A percentile compares a stretch with the other conserved stretches of the same genome.
Evolutionary conservation across 1,284 basidiomycete genomes (phyloP).

Genomic region (Sporisorium graminicola): DNA sequence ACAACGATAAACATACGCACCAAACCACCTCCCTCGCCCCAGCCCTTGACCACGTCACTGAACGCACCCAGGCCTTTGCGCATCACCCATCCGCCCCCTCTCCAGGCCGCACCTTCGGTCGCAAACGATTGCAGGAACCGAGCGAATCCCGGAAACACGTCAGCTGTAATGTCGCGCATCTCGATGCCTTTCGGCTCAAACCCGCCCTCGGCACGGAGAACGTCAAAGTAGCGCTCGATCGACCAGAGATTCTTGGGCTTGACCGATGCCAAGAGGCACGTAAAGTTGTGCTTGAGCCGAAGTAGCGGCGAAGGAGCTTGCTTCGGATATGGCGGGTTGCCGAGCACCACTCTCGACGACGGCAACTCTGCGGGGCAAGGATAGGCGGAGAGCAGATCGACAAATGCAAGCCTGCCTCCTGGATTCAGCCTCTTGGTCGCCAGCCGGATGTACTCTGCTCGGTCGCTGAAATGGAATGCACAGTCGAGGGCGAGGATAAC

Average conservation of each 20-base stretch:
- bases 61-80: slow-evolving; percentile 45
- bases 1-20: slow-evolving; percentile 60
- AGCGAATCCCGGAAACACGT: slow-evolving; percentile 63
- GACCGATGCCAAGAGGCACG: slow-evolving; percentile 38
- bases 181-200: slow-evolving; percentile 27
- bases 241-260: slow-evolving; percentile 49
- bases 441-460: slow-evolving; percentile 52
- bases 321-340: slow-evolving; percentile 27
- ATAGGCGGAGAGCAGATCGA: slow-evolving; percentile 58
- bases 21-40: slow-evolving; percentile 59
- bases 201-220: slow-evolving; percentile 33
- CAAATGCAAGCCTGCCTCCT: slow-evolving; percentile 58
- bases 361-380: slow-evolving; percentile 45
- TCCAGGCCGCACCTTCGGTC: slow-evolving; percentile 55
- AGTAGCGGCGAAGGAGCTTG: slow-evolving; percentile 27
- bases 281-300: slow-evolving; percentile 34
- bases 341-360: slow-evolving; percentile 7
- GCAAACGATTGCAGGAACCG: slow-evolving; percentile 51
- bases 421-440: slow-evolving; percentile 42
- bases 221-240: slow-evolving; percentile 41
- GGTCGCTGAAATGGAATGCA: slow-evolving; percentile 64
- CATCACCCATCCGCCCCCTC: slow-evolving; percentile 43
- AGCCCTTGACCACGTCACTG: slow-evolving; percentile 54
- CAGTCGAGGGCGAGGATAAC: slow-evolving; percentile 66
- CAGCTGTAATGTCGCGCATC: slow-evolving; percentile 59